Evolutionary conservation across 225 moss, liverwort and hornwort genomes (phyloP).

Genomic region (Marchantia polymorpha): DNA sequence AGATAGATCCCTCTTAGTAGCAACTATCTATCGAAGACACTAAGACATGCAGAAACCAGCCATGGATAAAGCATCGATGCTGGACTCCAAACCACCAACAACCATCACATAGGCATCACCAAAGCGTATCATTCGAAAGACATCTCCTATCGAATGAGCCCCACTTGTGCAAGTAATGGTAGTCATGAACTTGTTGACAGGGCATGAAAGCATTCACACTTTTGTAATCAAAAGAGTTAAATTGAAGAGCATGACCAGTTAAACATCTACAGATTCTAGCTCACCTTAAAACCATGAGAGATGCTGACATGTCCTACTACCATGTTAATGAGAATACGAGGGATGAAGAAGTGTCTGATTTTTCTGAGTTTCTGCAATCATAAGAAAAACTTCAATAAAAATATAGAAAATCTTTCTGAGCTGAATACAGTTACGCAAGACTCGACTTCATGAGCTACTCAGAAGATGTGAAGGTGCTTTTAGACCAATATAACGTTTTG

Average conservation of each 20-base stretch:
- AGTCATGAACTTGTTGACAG: background rate
- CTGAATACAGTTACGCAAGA: background rate
- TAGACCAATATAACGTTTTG: too few relatives aligned
- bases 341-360: slow-evolving; percentile 90
- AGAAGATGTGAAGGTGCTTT: too few relatives aligned
- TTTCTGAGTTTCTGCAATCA: slow-evolving; percentile 42
- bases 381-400: background rate
- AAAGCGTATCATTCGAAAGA: slow-evolving; percentile 87
- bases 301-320: slow-evolving; percentile 98
- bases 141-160: slow-evolving; percentile 95
- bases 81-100: slow-evolving; percentile 88
- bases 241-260: background rate
- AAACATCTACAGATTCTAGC: background rate
- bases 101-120: slow-evolving; percentile 99
- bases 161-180: slow-evolving; percentile 76
- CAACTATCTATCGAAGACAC: background rate
- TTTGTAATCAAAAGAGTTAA: background rate
- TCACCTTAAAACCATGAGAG: slow-evolving; percentile 87
- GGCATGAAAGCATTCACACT: background rate
- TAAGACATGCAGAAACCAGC: slow-evolving; percentile 90
- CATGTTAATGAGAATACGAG: slow-evolving; percentile 97
- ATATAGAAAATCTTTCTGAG: background rate
- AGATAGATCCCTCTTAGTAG: background rate
- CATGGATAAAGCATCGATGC: slow-evolving; percentile 86
- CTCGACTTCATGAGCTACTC: too few relatives aligned